phyloP scores from a whole-genome alignment of 2,329 filamentous ascomycete genomes.

The Ophiostoma pallidulum region DNA sequence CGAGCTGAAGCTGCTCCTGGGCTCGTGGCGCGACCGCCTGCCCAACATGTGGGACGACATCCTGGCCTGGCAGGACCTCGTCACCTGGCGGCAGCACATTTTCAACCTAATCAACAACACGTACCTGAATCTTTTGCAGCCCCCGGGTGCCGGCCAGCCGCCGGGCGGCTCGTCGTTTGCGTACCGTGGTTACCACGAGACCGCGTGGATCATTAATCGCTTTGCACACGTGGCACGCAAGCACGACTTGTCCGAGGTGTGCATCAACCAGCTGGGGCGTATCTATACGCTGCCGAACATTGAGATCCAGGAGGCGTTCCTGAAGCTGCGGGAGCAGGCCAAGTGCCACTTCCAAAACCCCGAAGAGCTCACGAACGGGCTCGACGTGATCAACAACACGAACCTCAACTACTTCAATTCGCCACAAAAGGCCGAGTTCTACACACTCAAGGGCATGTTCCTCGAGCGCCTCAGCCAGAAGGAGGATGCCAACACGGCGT shows the following conservation, averaged over 20 bases:
- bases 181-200: slow-evolving; percentile 96
- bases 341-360: slow-evolving; percentile 98
- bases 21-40: slow-evolving; percentile 88
- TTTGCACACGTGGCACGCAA: slow-evolving; percentile 97
- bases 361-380: slow-evolving; percentile 78
- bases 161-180: slow-evolving; percentile 87
- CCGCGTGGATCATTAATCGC: slow-evolving; percentile 98
- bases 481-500: slow-evolving; percentile 85
- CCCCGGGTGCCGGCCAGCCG: slow-evolving; percentile 56
- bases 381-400: slow-evolving; percentile 99
- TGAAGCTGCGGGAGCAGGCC: slow-evolving; percentile 96
- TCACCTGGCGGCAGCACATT: slow-evolving; percentile 99
- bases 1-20: slow-evolving; percentile 86
- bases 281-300: slow-evolving; percentile 99
- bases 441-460: slow-evolving; percentile 99
- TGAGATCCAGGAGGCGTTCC: slow-evolving; percentile 97
- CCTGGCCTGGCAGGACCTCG: slow-evolving; percentile 96
- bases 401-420: slow-evolving; percentile 97
- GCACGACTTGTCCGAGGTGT: slow-evolving; percentile 92
- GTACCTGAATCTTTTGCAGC: slow-evolving; percentile 77
- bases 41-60: slow-evolving; percentile 99
- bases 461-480: slow-evolving; percentile 86
- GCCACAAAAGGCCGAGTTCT: slow-evolving; percentile 96
- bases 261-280: slow-evolving; percentile 89
- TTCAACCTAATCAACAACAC: slow-evolving; percentile 95